Evolutionary conservation across 2,329 filamentous ascomycete species (phyloP).

Genomic region (Dactylella cylindrospora): DNA sequence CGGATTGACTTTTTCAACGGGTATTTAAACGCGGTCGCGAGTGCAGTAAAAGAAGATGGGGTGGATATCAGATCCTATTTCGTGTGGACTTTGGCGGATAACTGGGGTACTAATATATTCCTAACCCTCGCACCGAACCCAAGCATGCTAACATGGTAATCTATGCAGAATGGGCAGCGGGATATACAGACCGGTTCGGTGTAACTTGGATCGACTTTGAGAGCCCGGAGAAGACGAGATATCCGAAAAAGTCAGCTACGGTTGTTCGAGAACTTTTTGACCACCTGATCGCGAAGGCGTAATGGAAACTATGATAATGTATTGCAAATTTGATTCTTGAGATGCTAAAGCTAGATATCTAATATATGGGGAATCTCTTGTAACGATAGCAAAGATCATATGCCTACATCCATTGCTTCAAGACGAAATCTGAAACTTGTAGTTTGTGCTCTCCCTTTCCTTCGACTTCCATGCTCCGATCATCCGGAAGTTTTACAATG

Average conservation of each 20-base stretch:
- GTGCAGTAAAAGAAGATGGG: constrained; percentile 52
- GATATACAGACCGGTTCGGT: constrained; percentile 53
- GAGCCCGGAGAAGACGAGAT: constrained; percentile 52
- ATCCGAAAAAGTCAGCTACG: constrained; percentile 52
- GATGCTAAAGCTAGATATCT: constrained; percentile 14
- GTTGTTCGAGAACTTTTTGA: constrained; percentile 50
- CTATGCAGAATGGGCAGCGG: constrained; percentile 53
- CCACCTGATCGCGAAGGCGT: constrained; percentile 48
- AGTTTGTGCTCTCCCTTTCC: constrained; percentile 8
- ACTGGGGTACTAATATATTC: constrained; percentile 50
- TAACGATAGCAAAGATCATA: constrained; percentile 13
- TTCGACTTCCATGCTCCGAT: constrained; percentile 3
- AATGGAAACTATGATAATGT: background rate
- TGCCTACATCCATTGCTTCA: constrained; percentile 24
- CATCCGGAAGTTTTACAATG: constrained; percentile 25
- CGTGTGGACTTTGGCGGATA: constrained; percentile 55
- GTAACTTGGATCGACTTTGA: constrained; percentile 54
- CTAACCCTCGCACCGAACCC: background rate
- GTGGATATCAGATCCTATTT: constrained; percentile 54
- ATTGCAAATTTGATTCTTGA: background rate
- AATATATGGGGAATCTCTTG: background rate
- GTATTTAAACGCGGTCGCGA: constrained; percentile 53
- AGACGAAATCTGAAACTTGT: constrained; percentile 22
- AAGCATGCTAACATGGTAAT: constrained; percentile 5
- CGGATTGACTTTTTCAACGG: constrained; percentile 53